A percentile compares a stretch with the other conserved stretches of the same genome.
phyloP scores from a whole-genome alignment of 2,329 filamentous ascomycete species.

The Trichoderma aggressivum region DNA sequence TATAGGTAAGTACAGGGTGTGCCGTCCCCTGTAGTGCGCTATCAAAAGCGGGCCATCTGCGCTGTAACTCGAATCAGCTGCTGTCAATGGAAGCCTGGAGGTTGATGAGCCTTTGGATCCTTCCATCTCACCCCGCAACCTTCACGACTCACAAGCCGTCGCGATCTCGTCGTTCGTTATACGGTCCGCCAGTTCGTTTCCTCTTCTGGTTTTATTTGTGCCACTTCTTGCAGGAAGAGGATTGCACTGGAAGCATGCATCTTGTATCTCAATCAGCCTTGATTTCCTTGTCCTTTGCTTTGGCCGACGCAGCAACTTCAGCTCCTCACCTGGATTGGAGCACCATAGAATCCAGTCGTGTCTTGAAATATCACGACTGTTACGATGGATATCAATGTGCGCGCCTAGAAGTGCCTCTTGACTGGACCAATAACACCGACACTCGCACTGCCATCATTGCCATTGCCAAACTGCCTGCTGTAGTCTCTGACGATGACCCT shows the following conservation, averaged over 20 bases:
- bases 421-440: conserved; percentile 34
- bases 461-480: conserved; percentile 38
- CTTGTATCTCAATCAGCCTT: background rate
- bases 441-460: conserved; percentile 35
- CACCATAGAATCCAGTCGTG: background rate
- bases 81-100: background rate
- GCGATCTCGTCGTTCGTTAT: background rate
- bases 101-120: background rate
- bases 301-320: background rate
- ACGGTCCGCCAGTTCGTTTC: background rate
- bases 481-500: conserved; percentile 34
- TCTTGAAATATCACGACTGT: conserved; percentile 31
- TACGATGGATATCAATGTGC: conserved; percentile 39
- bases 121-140: background rate
- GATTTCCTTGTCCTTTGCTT: background rate
- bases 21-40: background rate
- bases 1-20: too few species aligned
- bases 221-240: background rate
- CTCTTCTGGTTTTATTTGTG: background rate
- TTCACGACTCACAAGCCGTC: background rate
- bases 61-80: background rate
- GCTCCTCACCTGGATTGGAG: background rate
- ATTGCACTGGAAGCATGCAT: background rate
- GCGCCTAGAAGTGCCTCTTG: conserved; percentile 39
- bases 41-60: background rate